A percentile compares a stretch with the other conserved stretches of the same genome.
Evolutionary conservation across 805 yeast species (phyloP).

Genomic region (Maudiozyma bulderi): DNA sequence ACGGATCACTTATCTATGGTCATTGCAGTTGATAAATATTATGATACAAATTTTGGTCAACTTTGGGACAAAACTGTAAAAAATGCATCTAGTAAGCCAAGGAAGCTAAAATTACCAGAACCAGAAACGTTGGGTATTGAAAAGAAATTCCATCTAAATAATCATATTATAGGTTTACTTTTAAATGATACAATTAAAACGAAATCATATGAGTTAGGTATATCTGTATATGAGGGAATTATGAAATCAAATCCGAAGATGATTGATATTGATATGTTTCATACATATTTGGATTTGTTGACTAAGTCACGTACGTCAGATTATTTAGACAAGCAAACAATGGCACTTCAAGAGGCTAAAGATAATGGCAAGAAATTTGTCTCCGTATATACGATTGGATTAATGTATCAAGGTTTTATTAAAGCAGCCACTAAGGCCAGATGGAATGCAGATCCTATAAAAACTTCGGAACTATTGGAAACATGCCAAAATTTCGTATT

Average conservation of each 20-base stretch:
- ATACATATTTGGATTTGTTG: conserved; percentile 9
- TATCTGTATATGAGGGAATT: conserved; percentile 8
- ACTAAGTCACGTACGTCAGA: conserved; percentile 9
- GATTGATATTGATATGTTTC: conserved; percentile 16
- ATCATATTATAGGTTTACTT: conserved; percentile 15
- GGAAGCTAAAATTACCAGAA: not conserved
- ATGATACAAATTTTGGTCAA: not conserved
- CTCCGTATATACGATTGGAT: conserved; percentile 12
- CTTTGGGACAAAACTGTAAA: not conserved
- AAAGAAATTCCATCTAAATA: conserved; percentile 9
- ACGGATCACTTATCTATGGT: conserved; percentile 4
- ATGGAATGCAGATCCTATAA: conserved; percentile 6
- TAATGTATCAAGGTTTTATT: conserved; percentile 20
- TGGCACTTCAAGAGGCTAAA: conserved; percentile 10
- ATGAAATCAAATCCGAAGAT: conserved; percentile 2
- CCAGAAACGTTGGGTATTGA: not conserved
- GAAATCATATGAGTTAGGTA: conserved; percentile 13
- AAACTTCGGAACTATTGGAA: conserved; percentile 6
- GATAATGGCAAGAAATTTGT: conserved; percentile 3
- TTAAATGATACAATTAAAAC: conserved; percentile 11
- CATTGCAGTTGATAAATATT: conserved; percentile 12
- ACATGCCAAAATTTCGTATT: conserved; percentile 12
- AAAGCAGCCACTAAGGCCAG: conserved; percentile 16
- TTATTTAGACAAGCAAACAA: conserved; percentile 12
- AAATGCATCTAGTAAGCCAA: not conserved